These are phyloP conservation scores for Apiospora marii DNA, from an alignment of 2,329 filamentous ascomycete genomes.

Conservation along the genomic window DNA sequence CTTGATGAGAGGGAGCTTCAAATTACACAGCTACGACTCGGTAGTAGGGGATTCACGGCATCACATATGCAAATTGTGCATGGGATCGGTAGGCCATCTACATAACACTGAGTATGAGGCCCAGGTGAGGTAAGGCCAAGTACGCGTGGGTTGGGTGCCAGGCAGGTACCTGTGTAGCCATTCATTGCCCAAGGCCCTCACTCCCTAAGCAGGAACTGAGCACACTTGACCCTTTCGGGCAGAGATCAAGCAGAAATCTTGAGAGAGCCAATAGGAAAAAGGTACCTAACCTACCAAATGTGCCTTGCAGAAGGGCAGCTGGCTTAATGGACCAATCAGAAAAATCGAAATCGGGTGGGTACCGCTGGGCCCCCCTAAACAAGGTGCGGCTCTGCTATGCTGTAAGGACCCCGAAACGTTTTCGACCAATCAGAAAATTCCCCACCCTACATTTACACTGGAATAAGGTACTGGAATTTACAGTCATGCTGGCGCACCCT, in stretches of 20 bases:
- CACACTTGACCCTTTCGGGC: background rate
- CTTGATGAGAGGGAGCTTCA: background rate
- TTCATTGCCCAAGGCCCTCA: background rate
- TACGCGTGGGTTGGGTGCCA: background rate
- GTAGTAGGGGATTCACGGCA: background rate
- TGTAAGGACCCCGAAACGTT: background rate
- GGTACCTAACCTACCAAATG: background rate
- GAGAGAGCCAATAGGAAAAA: background rate
- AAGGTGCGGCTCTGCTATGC: conserved; percentile 5
- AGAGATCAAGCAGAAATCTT: background rate
- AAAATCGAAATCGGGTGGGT: background rate
- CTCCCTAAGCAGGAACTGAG: too few relatives aligned
- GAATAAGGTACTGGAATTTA: background rate
- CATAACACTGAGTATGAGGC: background rate
- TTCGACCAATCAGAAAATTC: background rate
- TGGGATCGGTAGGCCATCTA: background rate
- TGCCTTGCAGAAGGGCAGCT: background rate
- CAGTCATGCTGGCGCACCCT: background rate
- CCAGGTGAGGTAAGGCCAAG: background rate
- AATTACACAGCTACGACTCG: background rate
- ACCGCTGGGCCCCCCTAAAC: background rate
- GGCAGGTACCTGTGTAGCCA: background rate
- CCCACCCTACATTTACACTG: background rate
- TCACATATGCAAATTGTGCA: background rate
- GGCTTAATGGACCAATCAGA: background rate